Evolutionary conservation across 352 stramenopile species (phyloP).

Genomic region (Phytophthora podocarpi): DNA sequence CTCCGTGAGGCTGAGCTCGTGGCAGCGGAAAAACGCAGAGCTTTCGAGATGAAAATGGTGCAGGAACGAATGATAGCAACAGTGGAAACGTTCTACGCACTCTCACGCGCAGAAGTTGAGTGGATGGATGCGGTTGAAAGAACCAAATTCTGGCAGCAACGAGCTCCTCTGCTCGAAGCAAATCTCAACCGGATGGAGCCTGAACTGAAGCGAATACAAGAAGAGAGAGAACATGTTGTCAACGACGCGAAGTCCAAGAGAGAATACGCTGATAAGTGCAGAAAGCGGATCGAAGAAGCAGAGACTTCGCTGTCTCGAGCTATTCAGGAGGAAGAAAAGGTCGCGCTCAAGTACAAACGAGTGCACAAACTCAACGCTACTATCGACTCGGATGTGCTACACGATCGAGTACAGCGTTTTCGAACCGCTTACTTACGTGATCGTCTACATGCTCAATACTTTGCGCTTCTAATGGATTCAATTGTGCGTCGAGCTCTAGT

Average conservation of each 20-base stretch:
- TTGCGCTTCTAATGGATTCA: slow-evolving; percentile 61
- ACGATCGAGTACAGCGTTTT: slow-evolving; percentile 70
- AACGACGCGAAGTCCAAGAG: slow-evolving; percentile 56
- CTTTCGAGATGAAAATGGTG: slow-evolving; percentile 62
- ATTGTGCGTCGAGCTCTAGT: slow-evolving; percentile 58
- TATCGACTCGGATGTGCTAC: slow-evolving; percentile 75
- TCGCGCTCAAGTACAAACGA: slow-evolving; percentile 40
- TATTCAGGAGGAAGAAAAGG: slow-evolving; percentile 47
- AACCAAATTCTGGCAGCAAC: slow-evolving; percentile 39
- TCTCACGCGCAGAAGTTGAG: slow-evolving; percentile 40
- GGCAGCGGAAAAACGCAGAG: slow-evolving; percentile 43
- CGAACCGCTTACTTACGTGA: slow-evolving; percentile 61
- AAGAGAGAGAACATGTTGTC: slow-evolving; percentile 61
- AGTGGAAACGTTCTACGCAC: slow-evolving; percentile 51
- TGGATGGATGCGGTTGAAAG: slow-evolving; percentile 64
- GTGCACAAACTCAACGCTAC: slow-evolving; percentile 56
- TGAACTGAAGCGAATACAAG: slow-evolving; percentile 49
- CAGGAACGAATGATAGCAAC: slow-evolving; percentile 71
- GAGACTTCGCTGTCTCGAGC: slow-evolving; percentile 38
- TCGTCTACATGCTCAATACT: slow-evolving; percentile 59
- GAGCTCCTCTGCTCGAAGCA: slow-evolving; percentile 17
- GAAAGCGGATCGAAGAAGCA: slow-evolving; percentile 37
- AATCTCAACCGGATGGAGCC: slow-evolving; percentile 47
- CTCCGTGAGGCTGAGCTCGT: slow-evolving; percentile 54
- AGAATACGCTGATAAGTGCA: slow-evolving; percentile 49